These are phyloP conservation scores for Metschnikowia kofuensis DNA, from an alignment of 805 yeast genomes.

Conservation along the genomic window DNA sequence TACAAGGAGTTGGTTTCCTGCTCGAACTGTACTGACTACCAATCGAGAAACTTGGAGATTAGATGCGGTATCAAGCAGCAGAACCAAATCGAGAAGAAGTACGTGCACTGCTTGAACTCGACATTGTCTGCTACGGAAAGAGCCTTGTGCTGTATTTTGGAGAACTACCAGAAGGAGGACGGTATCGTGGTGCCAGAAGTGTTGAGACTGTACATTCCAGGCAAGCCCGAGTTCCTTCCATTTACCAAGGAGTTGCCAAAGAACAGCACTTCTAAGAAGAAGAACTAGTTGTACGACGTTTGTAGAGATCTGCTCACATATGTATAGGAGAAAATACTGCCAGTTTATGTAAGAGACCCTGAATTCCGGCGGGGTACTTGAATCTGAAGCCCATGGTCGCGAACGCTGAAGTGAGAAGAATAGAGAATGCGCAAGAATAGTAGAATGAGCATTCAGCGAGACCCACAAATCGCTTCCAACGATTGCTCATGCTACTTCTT, in stretches of 20 bases:
- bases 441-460: no score
- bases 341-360: no score
- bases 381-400: no score
- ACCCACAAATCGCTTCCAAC: no score
- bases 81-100: slow-evolving; percentile 93
- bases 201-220: slow-evolving; percentile 93
- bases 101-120: slow-evolving; percentile 97
- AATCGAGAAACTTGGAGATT: slow-evolving; percentile 96
- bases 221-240: slow-evolving; percentile 96
- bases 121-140: slow-evolving; percentile 98
- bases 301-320: no score
- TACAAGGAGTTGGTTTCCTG: slow-evolving; percentile 97
- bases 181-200: slow-evolving; percentile 94
- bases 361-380: no score
- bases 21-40: slow-evolving; percentile 99
- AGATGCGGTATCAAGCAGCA: slow-evolving; percentile 97
- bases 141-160: slow-evolving; percentile 94
- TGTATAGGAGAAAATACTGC: no score
- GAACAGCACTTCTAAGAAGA: slow-evolving; percentile 81
- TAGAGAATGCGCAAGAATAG: no score
- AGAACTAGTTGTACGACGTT: slow-evolving; percentile 24
- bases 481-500: no score
- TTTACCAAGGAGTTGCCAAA: slow-evolving; percentile 88
- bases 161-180: slow-evolving; percentile 96
- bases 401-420: no score